These are phyloP conservation scores for Telopea speciosissima DNA, from an alignment of 177 flowering plant species.

Conservation along the genomic window DNA sequence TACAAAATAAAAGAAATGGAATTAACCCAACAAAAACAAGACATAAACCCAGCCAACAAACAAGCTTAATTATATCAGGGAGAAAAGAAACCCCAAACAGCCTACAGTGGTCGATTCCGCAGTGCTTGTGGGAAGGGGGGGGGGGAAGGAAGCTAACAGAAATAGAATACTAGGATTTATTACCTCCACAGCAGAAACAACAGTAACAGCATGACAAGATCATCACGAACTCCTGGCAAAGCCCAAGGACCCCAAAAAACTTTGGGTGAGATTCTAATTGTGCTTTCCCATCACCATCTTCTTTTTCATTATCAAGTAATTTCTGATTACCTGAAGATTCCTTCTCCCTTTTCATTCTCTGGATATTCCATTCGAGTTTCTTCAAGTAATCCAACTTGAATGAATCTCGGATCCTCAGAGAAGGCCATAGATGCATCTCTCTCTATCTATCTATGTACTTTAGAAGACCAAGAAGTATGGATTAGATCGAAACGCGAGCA, in stretches of 20 bases:
- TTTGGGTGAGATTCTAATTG: conserved; percentile 8
- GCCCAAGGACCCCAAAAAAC: not conserved
- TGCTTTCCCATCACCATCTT: not conserved
- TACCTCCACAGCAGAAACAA: conserved; percentile 78
- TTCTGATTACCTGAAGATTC: conserved; percentile 19
- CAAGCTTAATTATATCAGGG: no score
- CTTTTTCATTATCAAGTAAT: conserved; percentile 20
- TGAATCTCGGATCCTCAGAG: conserved; percentile 48
- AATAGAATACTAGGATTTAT: not conserved
- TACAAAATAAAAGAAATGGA: no score
- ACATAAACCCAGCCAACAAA: no score
- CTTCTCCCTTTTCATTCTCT: conserved; percentile 43
- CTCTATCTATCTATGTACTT: not conserved
- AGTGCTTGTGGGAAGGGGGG: not conserved
- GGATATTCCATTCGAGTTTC: conserved; percentile 51
- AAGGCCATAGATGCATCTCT: conserved; percentile 79
- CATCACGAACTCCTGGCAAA: conserved; percentile 33
- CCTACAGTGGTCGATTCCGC: no score
- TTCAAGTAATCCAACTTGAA: conserved; percentile 48
- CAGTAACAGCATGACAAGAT: conserved; percentile 50
- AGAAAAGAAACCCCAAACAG: not conserved
- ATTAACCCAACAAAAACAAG: no score
- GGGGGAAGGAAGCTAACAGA: not conserved
- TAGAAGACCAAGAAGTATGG: not conserved
- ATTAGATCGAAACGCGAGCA: no score